These are phyloP conservation scores for Knoxdaviesia proteae DNA, from an alignment of 2,329 filamentous ascomycete genomes.

Conservation along the genomic window DNA sequence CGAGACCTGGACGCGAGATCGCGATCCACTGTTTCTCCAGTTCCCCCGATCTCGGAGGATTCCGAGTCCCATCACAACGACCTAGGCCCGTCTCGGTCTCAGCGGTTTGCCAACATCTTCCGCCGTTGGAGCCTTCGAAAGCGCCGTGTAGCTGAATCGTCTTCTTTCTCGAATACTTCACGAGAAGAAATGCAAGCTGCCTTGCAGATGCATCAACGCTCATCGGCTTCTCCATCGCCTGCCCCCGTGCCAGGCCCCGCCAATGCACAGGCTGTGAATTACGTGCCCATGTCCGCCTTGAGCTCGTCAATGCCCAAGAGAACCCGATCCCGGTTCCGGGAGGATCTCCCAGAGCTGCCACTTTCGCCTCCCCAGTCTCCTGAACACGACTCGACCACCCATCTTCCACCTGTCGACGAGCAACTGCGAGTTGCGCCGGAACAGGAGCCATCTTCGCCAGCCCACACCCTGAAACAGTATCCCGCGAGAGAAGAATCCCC, in stretches of 20 bases:
- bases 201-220: neutral
- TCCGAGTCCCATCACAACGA: no score
- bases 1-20: neutral
- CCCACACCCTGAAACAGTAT: no score
- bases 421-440: no score
- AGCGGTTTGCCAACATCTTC: neutral
- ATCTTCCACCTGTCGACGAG: slow-evolving; percentile 1
- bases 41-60: neutral
- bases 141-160: slow-evolving; percentile 37
- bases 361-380: slow-evolving; percentile 64
- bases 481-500: no score
- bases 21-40: slow-evolving; percentile 1
- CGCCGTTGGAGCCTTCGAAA: neutral
- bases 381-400: neutral
- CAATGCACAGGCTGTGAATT: slow-evolving; percentile 7
- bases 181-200: slow-evolving; percentile 55
- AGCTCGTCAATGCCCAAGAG: slow-evolving; percentile 36
- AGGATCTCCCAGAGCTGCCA: slow-evolving; percentile 74
- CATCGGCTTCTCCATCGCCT: neutral
- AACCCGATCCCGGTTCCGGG: slow-evolving; percentile 76
- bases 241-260: slow-evolving; percentile 9
- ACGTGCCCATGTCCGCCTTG: no score
- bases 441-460: no score
- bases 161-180: slow-evolving; percentile 83
- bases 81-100: no score